A percentile compares a stretch with the other conserved stretches of the same genome.
These are phyloP conservation scores for Plectosphaerella plurivora DNA, from an alignment of 2,329 filamentous ascomycete genomes.

Conservation along the genomic window DNA sequence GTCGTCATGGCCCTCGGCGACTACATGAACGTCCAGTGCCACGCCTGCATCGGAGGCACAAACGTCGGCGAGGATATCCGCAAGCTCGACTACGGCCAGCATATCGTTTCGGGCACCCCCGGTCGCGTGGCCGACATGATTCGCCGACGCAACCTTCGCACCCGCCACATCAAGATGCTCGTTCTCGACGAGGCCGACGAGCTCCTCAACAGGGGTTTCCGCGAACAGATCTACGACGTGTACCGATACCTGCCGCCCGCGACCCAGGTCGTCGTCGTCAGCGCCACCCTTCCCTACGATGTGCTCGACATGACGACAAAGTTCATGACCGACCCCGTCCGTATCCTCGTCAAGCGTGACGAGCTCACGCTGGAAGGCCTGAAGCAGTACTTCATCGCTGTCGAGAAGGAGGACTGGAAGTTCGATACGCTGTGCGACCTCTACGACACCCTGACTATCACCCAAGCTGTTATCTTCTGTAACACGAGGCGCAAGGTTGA, in stretches of 20 bases:
- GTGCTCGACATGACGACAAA: conserved; percentile 99
- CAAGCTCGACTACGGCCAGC: conserved; percentile 95
- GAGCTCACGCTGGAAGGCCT: conserved; percentile 95
- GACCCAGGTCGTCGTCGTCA: conserved; percentile 97
- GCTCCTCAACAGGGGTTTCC: conserved; percentile 85
- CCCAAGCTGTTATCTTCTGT: conserved; percentile 99
- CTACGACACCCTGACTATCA: conserved; percentile 97
- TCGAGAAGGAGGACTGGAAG: conserved; percentile 99
- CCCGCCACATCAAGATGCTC: conserved; percentile 61
- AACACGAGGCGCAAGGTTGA: conserved; percentile 99
- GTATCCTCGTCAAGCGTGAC: conserved; percentile 97
- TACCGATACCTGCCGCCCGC: conserved; percentile 95
- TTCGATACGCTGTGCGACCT: conserved; percentile 98
- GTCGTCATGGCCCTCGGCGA: conserved; percentile 99
- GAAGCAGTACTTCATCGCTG: conserved; percentile 98
- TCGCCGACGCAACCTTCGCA: conserved; percentile 50
- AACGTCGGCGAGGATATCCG: conserved; percentile 97
- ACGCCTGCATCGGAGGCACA: conserved; percentile 96
- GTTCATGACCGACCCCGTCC: conserved; percentile 98
- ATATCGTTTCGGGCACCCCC: conserved; percentile 96
- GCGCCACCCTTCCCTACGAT: conserved; percentile 93
- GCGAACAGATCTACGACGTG: conserved; percentile 98
- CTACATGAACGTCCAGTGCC: conserved; percentile 99
- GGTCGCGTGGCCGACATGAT: conserved; percentile 77
- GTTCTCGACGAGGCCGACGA: conserved; percentile 59